A percentile compares a stretch with the other conserved stretches of the same genome.
Evolutionary conservation across 257 asterid genomes (phyloP).

Genomic region (Lycium barbarum): DNA sequence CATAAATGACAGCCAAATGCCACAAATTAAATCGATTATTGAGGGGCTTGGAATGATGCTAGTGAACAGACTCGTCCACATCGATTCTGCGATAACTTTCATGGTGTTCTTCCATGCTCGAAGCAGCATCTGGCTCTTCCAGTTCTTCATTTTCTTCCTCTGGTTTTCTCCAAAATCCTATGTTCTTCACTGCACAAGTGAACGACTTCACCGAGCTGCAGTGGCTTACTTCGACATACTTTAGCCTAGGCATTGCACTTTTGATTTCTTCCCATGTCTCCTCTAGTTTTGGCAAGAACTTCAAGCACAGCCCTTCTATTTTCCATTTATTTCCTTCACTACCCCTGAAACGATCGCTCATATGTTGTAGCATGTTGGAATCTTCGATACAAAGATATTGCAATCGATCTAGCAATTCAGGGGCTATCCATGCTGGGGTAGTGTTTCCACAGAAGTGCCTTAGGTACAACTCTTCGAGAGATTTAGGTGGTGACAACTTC

Average conservation of each 20-base stretch:
- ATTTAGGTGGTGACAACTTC: conserved; percentile 24
- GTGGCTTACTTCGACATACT: conserved; percentile 36
- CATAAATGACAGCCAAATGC: no score
- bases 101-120: no score
- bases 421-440: conserved; percentile 41
- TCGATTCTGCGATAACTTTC: no score
- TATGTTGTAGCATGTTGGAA: not conserved
- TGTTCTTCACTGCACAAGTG: conserved; percentile 14
- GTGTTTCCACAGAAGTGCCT: conserved; percentile 35
- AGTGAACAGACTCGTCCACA: no score
- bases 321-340: conserved; percentile 26
- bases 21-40: no score
- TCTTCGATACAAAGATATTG: conserved; percentile 42
- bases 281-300: conserved; percentile 35
- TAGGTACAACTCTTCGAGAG: conserved; percentile 38
- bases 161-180: not conserved
- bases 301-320: conserved; percentile 38
- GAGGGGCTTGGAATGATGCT: no score
- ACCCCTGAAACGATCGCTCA: conserved; percentile 27
- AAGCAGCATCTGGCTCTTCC: no score
- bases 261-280: conserved; percentile 29
- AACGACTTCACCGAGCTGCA: conserved; percentile 28
- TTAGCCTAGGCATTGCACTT: conserved; percentile 27
- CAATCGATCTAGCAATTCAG: conserved; percentile 31
- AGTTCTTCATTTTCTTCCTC: not conserved